phyloP scores from a whole-genome alignment of 495 filamentous ascomycete genomes.

The Filosporella fistucella region DNA sequence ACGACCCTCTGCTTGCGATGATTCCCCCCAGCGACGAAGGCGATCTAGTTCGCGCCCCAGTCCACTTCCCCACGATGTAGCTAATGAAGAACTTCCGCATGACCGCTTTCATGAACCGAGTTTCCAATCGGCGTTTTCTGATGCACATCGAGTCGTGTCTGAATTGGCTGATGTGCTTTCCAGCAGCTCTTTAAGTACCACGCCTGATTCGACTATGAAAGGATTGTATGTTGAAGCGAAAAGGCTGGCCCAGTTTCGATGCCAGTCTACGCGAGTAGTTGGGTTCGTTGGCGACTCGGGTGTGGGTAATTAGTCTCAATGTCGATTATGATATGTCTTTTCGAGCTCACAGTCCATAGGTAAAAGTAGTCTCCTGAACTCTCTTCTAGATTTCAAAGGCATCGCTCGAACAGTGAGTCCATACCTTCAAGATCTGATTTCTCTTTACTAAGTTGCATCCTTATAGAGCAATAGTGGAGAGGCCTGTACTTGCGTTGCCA shows the following conservation, averaged over 20 bases:
- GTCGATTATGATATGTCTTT: neutral
- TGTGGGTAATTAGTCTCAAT: slow-evolving; percentile 10
- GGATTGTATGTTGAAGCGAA: slow-evolving; percentile 24
- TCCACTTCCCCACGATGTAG: slow-evolving; percentile 17
- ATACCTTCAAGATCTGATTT: neutral
- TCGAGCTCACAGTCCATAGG: slow-evolving; percentile 2
- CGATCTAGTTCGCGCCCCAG: slow-evolving; percentile 17
- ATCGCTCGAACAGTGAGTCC: slow-evolving; percentile 14
- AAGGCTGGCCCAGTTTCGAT: slow-evolving; percentile 28
- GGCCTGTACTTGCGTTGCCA: slow-evolving; percentile 38
- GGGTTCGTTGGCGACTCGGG: slow-evolving; percentile 36
- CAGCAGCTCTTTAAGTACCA: slow-evolving; percentile 25
- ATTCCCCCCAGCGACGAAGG: neutral
- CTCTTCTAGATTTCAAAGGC: slow-evolving; percentile 7
- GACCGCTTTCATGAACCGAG: slow-evolving; percentile 28
- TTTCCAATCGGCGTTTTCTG: slow-evolving; percentile 28
- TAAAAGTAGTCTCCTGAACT: slow-evolving; percentile 16
- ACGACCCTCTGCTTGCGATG: neutral
- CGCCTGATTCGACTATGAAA: slow-evolving; percentile 30
- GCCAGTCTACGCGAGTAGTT: slow-evolving; percentile 30
- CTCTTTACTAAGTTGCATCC: neutral
- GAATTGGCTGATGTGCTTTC: slow-evolving; percentile 26
- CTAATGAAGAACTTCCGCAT: slow-evolving; percentile 30
- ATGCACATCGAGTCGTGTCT: slow-evolving; percentile 25
- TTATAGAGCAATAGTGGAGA: slow-evolving; percentile 17